Percentiles rank a stretch among this genome's conserved stretches.
Conservation (phyloP, 306 rosid species). For the Prunus salicina region DNA sequence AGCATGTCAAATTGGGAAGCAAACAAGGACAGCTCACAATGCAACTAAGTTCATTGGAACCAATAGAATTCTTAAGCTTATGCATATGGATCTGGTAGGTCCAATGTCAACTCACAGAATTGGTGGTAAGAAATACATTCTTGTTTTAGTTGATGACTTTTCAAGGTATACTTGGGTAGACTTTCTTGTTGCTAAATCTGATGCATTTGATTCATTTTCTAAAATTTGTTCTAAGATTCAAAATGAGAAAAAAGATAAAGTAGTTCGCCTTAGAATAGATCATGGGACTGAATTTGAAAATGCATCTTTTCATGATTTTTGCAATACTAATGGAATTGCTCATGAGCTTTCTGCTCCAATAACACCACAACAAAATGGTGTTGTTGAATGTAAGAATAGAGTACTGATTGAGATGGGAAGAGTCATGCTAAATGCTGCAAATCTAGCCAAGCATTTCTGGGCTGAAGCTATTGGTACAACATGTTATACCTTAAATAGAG, state of each 20-base stretch:
- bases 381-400: neutral
- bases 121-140: neutral
- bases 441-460: neutral
- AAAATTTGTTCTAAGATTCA: neutral
- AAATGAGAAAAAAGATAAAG: neutral
- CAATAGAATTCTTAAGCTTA: neutral
- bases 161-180: neutral
- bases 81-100: neutral
- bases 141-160: neutral
- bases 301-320: neutral
- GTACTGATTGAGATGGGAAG: neutral
- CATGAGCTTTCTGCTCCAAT: neutral
- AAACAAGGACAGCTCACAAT: neutral
- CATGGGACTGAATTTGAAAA: neutral
- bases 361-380: neutral
- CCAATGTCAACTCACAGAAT: neutral
- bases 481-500: neutral
- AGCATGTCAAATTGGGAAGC: neutral
- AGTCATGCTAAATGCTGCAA: neutral
- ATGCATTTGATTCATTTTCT: neutral
- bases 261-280: neutral
- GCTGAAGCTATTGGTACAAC: neutral
- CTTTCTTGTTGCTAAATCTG: neutral
- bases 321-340: neutral
- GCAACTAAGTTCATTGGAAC: neutral